Evolutionary conservation across 1,284 basidiomycete genomes (phyloP).

Genomic region (Fomitopsis pinicola): DNA sequence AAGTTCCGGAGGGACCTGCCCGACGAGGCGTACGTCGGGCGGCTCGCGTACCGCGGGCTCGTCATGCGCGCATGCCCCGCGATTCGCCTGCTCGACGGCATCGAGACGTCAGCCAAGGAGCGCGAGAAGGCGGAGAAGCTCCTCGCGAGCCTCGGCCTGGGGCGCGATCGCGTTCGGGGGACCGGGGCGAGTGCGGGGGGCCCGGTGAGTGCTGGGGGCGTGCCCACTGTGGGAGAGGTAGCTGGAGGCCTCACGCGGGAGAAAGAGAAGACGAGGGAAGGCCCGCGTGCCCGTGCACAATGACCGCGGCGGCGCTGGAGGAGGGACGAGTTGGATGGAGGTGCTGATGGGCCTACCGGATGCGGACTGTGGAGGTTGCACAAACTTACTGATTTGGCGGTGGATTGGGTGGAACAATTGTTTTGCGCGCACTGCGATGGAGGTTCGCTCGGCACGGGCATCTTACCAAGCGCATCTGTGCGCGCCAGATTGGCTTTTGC

Average conservation of each 20-base stretch:
- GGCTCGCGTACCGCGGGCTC: constrained; percentile 84
- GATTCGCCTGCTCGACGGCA: constrained; percentile 77
- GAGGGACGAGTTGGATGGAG: not conserved
- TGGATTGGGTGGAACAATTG: not conserved
- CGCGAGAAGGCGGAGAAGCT: constrained; percentile 73
- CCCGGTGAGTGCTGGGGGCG: not conserved
- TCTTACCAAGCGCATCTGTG: constrained; percentile 12
- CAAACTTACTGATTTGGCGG: no score
- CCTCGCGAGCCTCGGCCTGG: constrained; percentile 50
- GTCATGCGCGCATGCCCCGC: constrained; percentile 71
- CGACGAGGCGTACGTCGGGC: constrained; percentile 79
- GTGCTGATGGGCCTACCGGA: not conserved
- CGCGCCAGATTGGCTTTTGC: constrained; percentile 21
- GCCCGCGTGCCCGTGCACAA: not conserved
- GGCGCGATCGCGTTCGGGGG: constrained; percentile 28
- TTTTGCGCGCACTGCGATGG: not conserved
- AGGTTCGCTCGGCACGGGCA: not conserved
- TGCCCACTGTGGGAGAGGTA: not conserved
- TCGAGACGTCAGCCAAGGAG: constrained; percentile 77
- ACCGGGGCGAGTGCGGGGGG: constrained; percentile 20
- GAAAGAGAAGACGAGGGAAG: not conserved
- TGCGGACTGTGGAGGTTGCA: no score
- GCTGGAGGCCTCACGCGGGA: not conserved
- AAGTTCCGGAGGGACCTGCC: constrained; percentile 88
- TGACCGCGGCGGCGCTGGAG: not conserved